A percentile compares a stretch with the other conserved stretches of the same genome.
Conservation (phyloP, 2,329 filamentous ascomycete species). For the Talaromyces marneffei region DNA sequence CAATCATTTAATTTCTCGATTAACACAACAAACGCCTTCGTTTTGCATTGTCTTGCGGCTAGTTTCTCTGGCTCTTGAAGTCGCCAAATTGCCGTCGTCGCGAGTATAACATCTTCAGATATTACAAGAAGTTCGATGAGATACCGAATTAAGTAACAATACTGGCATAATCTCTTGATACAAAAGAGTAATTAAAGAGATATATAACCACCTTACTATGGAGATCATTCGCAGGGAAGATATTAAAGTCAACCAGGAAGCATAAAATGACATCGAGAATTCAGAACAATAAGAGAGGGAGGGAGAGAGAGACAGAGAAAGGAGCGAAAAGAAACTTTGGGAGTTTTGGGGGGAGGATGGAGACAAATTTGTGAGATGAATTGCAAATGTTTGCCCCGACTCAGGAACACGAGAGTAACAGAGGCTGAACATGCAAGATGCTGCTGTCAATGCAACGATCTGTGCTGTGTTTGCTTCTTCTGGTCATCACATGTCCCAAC, state of each 20-base stretch:
- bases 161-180: neutral
- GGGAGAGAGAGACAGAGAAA: neutral
- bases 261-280: neutral
- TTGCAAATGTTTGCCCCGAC: neutral
- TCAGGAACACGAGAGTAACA: neutral
- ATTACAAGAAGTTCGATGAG: neutral
- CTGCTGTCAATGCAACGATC: neutral
- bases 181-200: neutral
- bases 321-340: no score
- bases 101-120: neutral
- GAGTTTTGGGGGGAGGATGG: no score
- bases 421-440: neutral
- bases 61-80: no score
- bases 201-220: no score
- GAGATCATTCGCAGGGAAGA: neutral
- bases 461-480: neutral
- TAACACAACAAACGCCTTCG: no score
- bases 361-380: no score
- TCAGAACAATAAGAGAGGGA: neutral
- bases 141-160: neutral
- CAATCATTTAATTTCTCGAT: no score
- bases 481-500: neutral
- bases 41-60: no score
- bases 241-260: neutral
- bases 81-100: no score